Evolutionary conservation across 2,329 filamentous ascomycete genomes (phyloP), one percentile per base, ranked within the genome.

Genomic region (Pseudogymnoascus sp.): DNA sequence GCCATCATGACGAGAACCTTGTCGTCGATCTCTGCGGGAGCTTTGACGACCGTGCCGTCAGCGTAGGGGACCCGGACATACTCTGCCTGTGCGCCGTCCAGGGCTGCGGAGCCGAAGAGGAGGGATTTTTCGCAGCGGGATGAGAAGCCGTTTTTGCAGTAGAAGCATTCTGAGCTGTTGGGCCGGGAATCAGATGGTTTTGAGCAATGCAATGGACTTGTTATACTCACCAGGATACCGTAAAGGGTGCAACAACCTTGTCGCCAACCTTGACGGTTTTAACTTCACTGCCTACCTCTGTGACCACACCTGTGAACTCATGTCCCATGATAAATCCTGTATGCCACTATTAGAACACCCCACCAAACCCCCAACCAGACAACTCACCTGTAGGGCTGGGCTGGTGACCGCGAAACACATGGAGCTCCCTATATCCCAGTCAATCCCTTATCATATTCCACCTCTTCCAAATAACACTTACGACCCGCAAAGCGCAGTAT

Each of bases 401-500:
- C 72, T 96, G 86, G 70, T 91, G 88, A 37, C 93, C 93, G 53
- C 92, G 88, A 77, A 88, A 96, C 62, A 91, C 86, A 75, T 96
- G 93, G 38, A 96, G 80, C 72, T 96, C 92, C 71, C 89, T 93
- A 67, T 60, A 56, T 49, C 21, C 34, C 11, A 34, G 59, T 49
- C 18, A 60, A 40, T 37, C 18, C 16, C 36, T 4, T 9, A 28
- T 62, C 14, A 21, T 18, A 16, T 2, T 16, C 18, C n/a, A 5
- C 28, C 25, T 36, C 36, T 21, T 60, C 21, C 12, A 34, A n/a
- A 31, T 5, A n/a, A 38, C 6, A 79, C 84, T 72, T 78, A 93
- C 90, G 89, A 93, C 73, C 93, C 93, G 74, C 93, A 97, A 34
- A 97, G 82, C 14, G 91, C 93, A 25, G 91, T 90, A 69, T 90